phyloP scores from a whole-genome alignment of 345 rosid genomes.

The Trapa bicornis region DNA sequence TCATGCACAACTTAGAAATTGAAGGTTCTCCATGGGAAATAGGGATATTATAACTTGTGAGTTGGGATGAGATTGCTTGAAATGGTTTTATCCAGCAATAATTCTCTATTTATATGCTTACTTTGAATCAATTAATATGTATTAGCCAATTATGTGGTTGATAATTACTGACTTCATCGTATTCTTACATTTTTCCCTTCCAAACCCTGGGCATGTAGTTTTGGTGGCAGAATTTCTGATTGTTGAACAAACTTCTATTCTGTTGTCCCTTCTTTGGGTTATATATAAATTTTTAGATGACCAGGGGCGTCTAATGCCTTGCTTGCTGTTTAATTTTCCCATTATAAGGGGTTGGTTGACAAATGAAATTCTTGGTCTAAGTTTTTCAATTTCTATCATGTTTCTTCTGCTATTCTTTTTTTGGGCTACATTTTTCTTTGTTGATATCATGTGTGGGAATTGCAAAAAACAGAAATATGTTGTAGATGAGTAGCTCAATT shows the following conservation, averaged over 20 bases:
- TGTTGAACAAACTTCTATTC: background rate
- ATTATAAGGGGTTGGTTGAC: background rate
- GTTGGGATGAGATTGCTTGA: background rate
- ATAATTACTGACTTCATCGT: background rate
- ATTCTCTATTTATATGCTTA: background rate
- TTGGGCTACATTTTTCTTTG: background rate
- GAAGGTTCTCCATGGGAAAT: background rate
- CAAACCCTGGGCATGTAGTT: constrained; percentile 81
- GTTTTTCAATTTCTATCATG: background rate
- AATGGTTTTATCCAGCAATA: background rate
- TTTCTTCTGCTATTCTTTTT: background rate
- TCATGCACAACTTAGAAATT: background rate
- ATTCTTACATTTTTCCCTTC: constrained; percentile 12
- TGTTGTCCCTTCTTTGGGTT: background rate
- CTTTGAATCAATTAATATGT: background rate
- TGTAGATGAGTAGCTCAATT: background rate
- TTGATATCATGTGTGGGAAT: no score
- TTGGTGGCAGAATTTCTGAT: background rate
- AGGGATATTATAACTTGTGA: background rate
- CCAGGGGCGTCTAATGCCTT: background rate
- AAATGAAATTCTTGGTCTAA: background rate
- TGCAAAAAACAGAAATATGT: background rate
- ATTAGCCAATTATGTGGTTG: background rate
- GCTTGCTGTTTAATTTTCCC: background rate
- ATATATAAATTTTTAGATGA: background rate